A percentile compares a stretch with the other conserved stretches of the same genome.
Evolutionary conservation across 2,329 filamentous ascomycete genomes (phyloP).

Genomic region (Phialophora expanda): DNA sequence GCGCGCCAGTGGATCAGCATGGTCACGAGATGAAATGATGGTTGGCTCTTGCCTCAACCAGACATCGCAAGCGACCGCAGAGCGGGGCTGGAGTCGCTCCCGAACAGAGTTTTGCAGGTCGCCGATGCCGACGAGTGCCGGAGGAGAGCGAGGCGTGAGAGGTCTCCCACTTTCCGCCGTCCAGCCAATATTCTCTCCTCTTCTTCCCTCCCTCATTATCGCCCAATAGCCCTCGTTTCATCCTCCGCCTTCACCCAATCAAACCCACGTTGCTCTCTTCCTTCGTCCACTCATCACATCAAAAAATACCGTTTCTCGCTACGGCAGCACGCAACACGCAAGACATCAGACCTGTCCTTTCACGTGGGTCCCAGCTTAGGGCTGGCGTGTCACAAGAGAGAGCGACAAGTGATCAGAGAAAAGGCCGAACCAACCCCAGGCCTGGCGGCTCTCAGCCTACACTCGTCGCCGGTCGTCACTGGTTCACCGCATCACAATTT

Average conservation of each 20-base stretch:
- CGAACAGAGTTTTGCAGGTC: slow-evolving; percentile 7
- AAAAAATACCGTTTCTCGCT: slow-evolving; percentile 17
- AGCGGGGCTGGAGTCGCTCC: background rate
- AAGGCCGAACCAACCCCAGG: slow-evolving; percentile 24
- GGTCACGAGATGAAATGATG: slow-evolving; percentile 27
- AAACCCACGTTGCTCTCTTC: slow-evolving; percentile 23
- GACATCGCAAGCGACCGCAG: slow-evolving; percentile 20
- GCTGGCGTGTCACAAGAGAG: slow-evolving; percentile 4
- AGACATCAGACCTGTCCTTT: slow-evolving; percentile 23
- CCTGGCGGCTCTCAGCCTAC: slow-evolving; percentile 20
- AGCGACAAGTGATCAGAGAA: slow-evolving; percentile 12
- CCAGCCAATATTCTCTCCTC: slow-evolving; percentile 25
- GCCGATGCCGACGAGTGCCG: slow-evolving; percentile 10
- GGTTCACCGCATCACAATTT: slow-evolving; percentile 24
- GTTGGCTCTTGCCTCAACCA: slow-evolving; percentile 22
- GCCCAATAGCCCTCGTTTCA: slow-evolving; percentile 36
- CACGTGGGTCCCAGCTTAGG: slow-evolving; percentile 26
- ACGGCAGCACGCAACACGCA: slow-evolving; percentile 22
- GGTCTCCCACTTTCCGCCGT: slow-evolving; percentile 8
- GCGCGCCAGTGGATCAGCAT: background rate
- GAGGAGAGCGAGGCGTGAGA: background rate
- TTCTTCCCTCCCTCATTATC: slow-evolving; percentile 29
- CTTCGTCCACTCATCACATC: slow-evolving; percentile 26
- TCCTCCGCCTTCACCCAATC: slow-evolving; percentile 35
- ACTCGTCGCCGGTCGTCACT: slow-evolving; percentile 11